These are phyloP conservation scores for Apiospora phragmitis DNA, from an alignment of 2,329 filamentous ascomycete genomes.

Conservation along the genomic window DNA sequence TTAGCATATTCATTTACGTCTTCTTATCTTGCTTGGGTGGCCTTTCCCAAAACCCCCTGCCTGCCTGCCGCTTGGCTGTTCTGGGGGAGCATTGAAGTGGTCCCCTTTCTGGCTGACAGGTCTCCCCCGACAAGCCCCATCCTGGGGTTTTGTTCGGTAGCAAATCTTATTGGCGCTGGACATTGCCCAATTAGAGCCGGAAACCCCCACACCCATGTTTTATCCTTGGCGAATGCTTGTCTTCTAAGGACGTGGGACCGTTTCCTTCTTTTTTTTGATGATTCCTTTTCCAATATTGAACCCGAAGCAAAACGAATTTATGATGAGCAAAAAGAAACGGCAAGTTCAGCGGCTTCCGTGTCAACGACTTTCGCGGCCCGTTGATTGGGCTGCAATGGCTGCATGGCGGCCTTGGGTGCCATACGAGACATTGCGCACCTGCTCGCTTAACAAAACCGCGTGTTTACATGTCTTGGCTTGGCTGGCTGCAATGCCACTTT, in stretches of 20 bases:
- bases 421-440: neutral
- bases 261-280: neutral
- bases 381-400: neutral
- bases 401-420: neutral
- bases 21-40: neutral
- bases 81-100: neutral
- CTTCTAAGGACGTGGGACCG: neutral
- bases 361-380: no score
- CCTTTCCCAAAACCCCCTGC: neutral
- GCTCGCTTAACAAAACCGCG: neutral
- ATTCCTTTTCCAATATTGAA: neutral
- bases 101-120: neutral
- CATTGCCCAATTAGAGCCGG: neutral
- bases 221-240: slow-evolving; percentile 5
- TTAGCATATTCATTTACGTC: neutral
- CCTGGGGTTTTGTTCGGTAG: neutral
- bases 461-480: neutral
- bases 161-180: neutral
- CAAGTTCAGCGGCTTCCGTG: neutral
- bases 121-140: neutral
- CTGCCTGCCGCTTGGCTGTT: neutral
- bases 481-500: neutral
- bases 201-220: neutral
- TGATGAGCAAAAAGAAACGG: neutral
- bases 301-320: neutral